phyloP scores from a whole-genome alignment of 176 grass and related monocot genomes.

The Zea luxurians region DNA sequence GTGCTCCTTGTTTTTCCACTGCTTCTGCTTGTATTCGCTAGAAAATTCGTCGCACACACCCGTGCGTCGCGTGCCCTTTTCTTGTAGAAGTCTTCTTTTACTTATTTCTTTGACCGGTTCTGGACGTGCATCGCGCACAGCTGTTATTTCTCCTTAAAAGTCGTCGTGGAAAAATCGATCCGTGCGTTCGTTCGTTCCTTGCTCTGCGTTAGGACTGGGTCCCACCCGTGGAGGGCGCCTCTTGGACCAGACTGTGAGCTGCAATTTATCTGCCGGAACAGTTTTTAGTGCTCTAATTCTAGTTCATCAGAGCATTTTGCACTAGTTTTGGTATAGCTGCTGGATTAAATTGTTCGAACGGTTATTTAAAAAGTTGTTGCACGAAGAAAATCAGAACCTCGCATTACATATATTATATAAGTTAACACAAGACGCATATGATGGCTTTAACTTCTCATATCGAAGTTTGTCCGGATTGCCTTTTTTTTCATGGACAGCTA shows the following conservation, averaged over 20 bases:
- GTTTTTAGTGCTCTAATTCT: background rate
- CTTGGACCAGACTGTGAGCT: background rate
- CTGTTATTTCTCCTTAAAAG: background rate
- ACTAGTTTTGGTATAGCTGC: background rate
- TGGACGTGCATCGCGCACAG: background rate
- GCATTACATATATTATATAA: background rate
- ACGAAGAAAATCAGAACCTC: background rate
- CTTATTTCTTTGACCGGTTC: background rate
- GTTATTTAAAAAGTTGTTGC: background rate
- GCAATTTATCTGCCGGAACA: background rate
- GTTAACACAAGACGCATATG: background rate
- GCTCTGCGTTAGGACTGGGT: background rate
- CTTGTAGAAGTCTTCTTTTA: background rate
- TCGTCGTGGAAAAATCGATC: constrained; percentile 12
- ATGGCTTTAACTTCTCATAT: background rate
- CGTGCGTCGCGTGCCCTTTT: background rate
- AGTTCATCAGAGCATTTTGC: background rate
- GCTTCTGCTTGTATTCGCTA: background rate
- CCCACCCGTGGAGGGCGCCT: background rate
- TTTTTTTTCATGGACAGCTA: background rate
- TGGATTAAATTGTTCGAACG: background rate
- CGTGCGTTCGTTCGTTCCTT: background rate
- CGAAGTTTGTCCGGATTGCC: background rate
- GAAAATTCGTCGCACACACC: background rate
- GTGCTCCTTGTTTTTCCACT: background rate